phyloP scores from a whole-genome alignment of 495 filamentous ascomycete species.

The Filosporella fistucella region DNA sequence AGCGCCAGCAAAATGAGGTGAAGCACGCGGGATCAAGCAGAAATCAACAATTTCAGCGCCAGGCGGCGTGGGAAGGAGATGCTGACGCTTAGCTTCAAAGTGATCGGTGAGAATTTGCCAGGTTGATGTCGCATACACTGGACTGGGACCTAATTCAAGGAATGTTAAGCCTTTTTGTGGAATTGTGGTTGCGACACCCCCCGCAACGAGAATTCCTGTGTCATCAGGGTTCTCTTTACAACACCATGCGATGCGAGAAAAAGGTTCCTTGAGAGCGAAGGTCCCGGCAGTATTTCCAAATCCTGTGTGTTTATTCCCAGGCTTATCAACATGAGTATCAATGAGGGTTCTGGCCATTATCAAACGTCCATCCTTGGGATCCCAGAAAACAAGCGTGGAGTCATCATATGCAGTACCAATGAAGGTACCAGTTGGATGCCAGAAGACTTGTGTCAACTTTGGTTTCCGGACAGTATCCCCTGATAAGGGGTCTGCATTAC shows the following conservation, averaged over 20 bases:
- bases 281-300: constrained; percentile 32
- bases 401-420: constrained; percentile 86
- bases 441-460: constrained; percentile 70
- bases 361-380: constrained; percentile 83
- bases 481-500: constrained; percentile 46
- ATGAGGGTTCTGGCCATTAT: constrained; percentile 79
- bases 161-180: constrained; percentile 75
- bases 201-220: constrained; percentile 82
- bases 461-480: constrained; percentile 56
- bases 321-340: constrained; percentile 61
- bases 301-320: constrained; percentile 28
- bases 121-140: constrained; percentile 83
- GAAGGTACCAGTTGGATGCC: constrained; percentile 96
- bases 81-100: constrained; percentile 65
- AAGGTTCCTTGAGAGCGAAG: constrained; percentile 60
- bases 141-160: constrained; percentile 82
- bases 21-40: constrained; percentile 72
- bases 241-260: constrained; percentile 81
- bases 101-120: constrained; percentile 78
- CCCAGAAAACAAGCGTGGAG: constrained; percentile 88
- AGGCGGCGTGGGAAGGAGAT: constrained; percentile 66
- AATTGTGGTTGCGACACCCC: constrained; percentile 62
- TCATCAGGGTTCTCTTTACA: constrained; percentile 80
- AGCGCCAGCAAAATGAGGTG: constrained; percentile 79
- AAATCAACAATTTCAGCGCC: constrained; percentile 73